Base-by-base conservation (phyloP, 2,329 filamentous ascomycete species). In the Calonectria montana region DNA sequence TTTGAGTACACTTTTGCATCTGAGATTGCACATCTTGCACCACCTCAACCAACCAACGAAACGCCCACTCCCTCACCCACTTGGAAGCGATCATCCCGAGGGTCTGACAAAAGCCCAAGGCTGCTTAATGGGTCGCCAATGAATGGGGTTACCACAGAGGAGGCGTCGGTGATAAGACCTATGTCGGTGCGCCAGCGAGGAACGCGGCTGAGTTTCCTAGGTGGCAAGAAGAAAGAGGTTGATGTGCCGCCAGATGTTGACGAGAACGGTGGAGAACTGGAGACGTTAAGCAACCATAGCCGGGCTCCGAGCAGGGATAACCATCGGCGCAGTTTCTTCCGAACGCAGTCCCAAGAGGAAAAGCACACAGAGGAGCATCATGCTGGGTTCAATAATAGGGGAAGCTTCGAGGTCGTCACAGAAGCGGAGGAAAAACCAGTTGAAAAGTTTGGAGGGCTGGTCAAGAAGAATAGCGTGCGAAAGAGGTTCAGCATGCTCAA, bases 401-500 rank as follows among this genome's bases (percentile, higher is more conserved):
- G 75, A 31, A 83, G 80, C 68, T 70, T 80, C 50, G 81, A 83
- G 43, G 75, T 79, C 16, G 70, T 78, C 7, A 74, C 74, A 8
- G 71, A 74, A 15, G 74, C 77, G 15, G 77, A 78, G 23, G 74
- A 79, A 12, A 76, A 80, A 55, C 66, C 78, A 25, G 66, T 68
- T 0, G 77, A 79, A 43, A 80, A 82, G 12, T 61, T 63, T 0
- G 53, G 65, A 31, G 82, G 84, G 4, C 79, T 85, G 43, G 81
- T 83, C 68, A 87, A 88, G 79, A 89, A 89, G 65, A 90, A 89
- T 41, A 93, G 91, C 70, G 90, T 97, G 75, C 91, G 92, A 84
- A 96, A 95, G 85, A 86, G 95, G 79, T 87, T 97, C 75, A 97
- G 94, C 81, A 86, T 95, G 78, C 86, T 97, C 79, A 94, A 93